Base-by-base conservation (phyloP, 305 asterid genomes). In the Caryopteris hybrid region DNA sequence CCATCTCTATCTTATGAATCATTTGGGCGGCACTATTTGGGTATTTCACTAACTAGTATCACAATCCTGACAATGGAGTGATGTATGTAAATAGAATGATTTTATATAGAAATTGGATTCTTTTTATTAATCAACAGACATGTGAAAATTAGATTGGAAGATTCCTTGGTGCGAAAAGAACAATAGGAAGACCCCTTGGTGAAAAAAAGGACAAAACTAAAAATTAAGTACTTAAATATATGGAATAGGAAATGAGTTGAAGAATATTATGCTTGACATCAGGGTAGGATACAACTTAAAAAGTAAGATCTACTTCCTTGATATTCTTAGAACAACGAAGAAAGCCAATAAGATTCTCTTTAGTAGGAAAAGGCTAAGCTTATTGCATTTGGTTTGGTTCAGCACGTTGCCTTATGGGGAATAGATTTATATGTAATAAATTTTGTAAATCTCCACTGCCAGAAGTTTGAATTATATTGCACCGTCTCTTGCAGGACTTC, bases 401-500 rank as follows among this genome's bases (percentile, higher is more conserved):
- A 1, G 31, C 31, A 43, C 6, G 38, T 18, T 12, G 6, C 17
- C 0, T 11, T 10, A 14, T 16, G 63, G 5, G 16, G 14, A 31
- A 25, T 34, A 17, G n/a, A 21, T 29, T 13, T 17, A 8, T 43
- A n/a, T 16, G 16, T 62, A 61, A 13, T 59, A 21, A 56, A 47
- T 34, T 60, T 61, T 60, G 71, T n/a, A 16, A 47, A 13, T 1
- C 18, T 25, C 7, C 12, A 36, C 25, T 46, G 52, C 42, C 56
- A 10, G 43, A 56, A 21, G 56, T 45, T 39, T 34, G 48, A 34
- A 58, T 59, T 67, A 27, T 45, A 27, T 68, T 45, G 33, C 17
- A 17, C 52, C 18, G 20, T 81, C 47, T 80, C 61, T 69, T 74
- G 61, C 85, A 93, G 99, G 97, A 88, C 81, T 93, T 74, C 52